Base-by-base conservation (phyloP, 2,329 filamentous ascomycete species). In the Teratosphaeria zuluensis region DNA sequence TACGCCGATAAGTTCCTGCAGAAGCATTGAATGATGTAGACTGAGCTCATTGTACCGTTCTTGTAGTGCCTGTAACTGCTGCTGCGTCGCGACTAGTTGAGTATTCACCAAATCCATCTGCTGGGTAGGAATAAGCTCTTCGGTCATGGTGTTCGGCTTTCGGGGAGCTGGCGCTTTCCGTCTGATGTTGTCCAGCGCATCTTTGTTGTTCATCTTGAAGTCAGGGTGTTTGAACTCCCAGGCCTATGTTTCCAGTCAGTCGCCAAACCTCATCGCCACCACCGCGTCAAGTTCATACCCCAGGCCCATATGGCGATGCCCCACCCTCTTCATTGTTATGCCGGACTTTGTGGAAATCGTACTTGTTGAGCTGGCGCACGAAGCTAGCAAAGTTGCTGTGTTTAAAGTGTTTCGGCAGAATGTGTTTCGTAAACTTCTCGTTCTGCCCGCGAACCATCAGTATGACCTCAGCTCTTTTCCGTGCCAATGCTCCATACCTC, bases 151-250 rank as follows among this genome's bases (percentile, higher is more conserved):
- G 58, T 77, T 77, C 33, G 81, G 75, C 72, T 96, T 97, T 64
- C 92, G 81, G 2, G 92, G 89, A 1, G 92, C 91, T 0, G 94
- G 94, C 2, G 94, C 92, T 76, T 99, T 99, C 66, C 94, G 83
- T 68, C 91, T 85, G 69, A 99, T 99, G 66, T 96, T 97, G 70
- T 99, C 94, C 54, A 99, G 80, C 53, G 91, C 94, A 71, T 96
- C 91, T 74, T 96, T 96, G 75, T 92, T 95, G 75, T 96, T 92
- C 64, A 89, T 87, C 67, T 91, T 89, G 77, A 99, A 99, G 68
- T 96, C 91, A 12, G 92, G 92, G 70, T 99, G 94, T 72, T 94
- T 95, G 73, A 99, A 99, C 72, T 99, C 94, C 90, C 90, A 95
- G 12, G 87, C 85, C 89, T 94, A 68, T 33, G 53, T 56, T 4